Conservation (phyloP, 345 rosid genomes). For the Streptanthus diversifolius region DNA sequence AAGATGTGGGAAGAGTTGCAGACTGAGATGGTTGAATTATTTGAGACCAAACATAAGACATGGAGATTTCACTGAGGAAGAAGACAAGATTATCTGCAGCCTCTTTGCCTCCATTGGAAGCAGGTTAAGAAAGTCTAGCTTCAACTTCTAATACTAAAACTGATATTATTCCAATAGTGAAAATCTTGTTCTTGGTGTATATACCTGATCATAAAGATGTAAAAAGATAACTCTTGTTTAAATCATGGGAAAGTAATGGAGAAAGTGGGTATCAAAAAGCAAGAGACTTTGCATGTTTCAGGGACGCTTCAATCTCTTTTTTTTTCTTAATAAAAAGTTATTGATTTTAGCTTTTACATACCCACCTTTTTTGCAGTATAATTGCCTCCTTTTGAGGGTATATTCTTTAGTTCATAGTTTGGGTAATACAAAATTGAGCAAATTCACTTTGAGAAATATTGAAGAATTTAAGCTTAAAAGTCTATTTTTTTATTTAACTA, state of each 20-base stretch:
- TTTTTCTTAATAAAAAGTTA: neutral
- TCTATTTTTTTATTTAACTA: neutral
- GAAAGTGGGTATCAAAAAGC: conserved; percentile 17
- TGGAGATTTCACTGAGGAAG: conserved; percentile 83
- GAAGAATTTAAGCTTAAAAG: neutral
- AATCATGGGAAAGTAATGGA: conserved; percentile 1
- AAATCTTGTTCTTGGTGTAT: conserved; percentile 2
- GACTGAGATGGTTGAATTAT: conserved; percentile 90
- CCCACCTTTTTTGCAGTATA: conserved; percentile 32
- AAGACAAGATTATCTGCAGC: conserved; percentile 64
- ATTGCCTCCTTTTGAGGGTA: conserved; percentile 35
- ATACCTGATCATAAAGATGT: neutral
- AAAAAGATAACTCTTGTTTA: neutral
- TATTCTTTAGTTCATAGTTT: conserved; percentile 26
- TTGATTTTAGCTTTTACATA: conserved; percentile 16
- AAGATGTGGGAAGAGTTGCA: conserved; percentile 93
- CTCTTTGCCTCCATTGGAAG: conserved; percentile 80
- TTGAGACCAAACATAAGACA: conserved; percentile 87
- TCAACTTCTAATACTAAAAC: neutral
- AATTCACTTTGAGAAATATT: conserved; percentile 11
- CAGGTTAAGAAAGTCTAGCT: conserved; percentile 46
- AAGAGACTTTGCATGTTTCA: conserved; percentile 28
- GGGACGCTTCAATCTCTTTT: conserved; percentile 25
- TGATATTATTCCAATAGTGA: neutral
- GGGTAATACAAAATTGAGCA: neutral